Percentiles rank a stretch among this genome's conserved stretches.
Conservation (phyloP, 2,329 filamentous ascomycete species). For the Aspergillus caelatus region DNA sequence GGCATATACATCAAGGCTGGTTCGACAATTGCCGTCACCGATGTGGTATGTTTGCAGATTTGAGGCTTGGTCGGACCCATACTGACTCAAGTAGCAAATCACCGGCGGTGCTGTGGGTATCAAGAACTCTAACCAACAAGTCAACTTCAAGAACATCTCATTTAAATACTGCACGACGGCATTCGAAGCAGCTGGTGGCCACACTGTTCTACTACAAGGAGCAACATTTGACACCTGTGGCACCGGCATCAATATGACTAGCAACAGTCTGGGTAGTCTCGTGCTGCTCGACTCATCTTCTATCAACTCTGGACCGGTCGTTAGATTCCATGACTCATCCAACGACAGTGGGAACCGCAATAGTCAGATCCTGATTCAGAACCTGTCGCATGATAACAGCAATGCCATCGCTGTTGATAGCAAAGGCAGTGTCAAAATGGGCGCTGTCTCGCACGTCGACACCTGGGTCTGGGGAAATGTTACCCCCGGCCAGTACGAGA, state of each 20-base stretch:
- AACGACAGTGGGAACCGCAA: slow-evolving; percentile 29
- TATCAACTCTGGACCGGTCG: slow-evolving; percentile 26
- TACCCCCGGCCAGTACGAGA: slow-evolving; percentile 30
- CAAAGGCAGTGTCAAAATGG: slow-evolving; percentile 23
- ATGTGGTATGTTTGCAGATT: slow-evolving; percentile 24
- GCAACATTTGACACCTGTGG: slow-evolving; percentile 32
- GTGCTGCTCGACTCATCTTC: slow-evolving; percentile 33
- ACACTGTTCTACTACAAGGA: slow-evolving; percentile 29
- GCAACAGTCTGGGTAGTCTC: slow-evolving; percentile 29
- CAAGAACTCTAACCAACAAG: slow-evolving; percentile 34
- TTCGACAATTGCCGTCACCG: slow-evolving; percentile 30
- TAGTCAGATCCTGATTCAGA: slow-evolving; percentile 33
- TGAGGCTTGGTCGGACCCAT: neutral
- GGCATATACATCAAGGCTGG: slow-evolving; percentile 31
- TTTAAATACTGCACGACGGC: slow-evolving; percentile 63
- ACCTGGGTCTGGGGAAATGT: slow-evolving; percentile 41
- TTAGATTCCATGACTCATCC: slow-evolving; percentile 32
- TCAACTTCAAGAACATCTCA: slow-evolving; percentile 51
- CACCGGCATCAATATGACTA: slow-evolving; percentile 32
- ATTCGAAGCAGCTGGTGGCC: slow-evolving; percentile 44
- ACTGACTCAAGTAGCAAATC: slow-evolving; percentile 20
- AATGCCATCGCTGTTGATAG: slow-evolving; percentile 34
- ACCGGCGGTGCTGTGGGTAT: slow-evolving; percentile 33
- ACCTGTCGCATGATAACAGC: slow-evolving; percentile 25
- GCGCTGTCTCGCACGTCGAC: slow-evolving; percentile 23